Conservation (phyloP, 345 rosid genomes). For the Erysimum cheiranthoides region DNA sequence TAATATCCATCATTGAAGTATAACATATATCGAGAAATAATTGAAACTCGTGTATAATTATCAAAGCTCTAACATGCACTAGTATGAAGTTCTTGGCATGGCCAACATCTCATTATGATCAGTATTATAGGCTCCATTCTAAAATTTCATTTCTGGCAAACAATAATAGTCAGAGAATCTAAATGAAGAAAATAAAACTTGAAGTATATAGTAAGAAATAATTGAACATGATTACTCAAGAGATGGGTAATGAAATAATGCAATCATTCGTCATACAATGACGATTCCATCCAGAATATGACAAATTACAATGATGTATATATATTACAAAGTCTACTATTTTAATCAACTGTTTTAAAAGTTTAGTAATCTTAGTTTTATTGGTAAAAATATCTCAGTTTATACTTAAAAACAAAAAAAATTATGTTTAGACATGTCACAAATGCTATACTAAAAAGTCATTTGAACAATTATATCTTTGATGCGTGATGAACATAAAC, state of each 20-base stretch:
- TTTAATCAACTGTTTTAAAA: neutral
- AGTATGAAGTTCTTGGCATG: constrained; percentile 22
- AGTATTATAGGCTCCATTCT: constrained; percentile 7
- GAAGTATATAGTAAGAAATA: constrained; percentile 39
- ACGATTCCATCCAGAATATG: constrained; percentile 27
- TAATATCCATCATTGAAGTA: neutral
- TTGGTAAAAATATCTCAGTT: constrained; percentile 1
- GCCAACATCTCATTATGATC: constrained; percentile 36
- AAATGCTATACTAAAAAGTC: neutral
- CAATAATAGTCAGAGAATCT: constrained; percentile 37
- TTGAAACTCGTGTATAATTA: constrained; percentile 17
- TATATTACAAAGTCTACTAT: constrained; percentile 8
- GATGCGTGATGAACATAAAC: neutral
- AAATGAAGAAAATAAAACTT: constrained; percentile 28
- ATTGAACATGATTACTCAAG: constrained; percentile 45
- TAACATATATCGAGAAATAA: constrained; percentile 21
- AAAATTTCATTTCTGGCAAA: constrained; percentile 34
- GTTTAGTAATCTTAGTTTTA: neutral
- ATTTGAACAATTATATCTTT: neutral
- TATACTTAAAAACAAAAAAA: neutral
- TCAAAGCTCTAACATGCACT: constrained; percentile 23
- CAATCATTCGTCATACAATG: constrained; percentile 39
- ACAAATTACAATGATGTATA: constrained; percentile 33
- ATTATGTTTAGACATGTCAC: neutral
- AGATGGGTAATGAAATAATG: constrained; percentile 35